Evolutionary conservation across 2,329 filamentous ascomycete genomes (phyloP), one percentile per base, ranked within the genome.

Genomic region (Bipolaris zeicola): DNA sequence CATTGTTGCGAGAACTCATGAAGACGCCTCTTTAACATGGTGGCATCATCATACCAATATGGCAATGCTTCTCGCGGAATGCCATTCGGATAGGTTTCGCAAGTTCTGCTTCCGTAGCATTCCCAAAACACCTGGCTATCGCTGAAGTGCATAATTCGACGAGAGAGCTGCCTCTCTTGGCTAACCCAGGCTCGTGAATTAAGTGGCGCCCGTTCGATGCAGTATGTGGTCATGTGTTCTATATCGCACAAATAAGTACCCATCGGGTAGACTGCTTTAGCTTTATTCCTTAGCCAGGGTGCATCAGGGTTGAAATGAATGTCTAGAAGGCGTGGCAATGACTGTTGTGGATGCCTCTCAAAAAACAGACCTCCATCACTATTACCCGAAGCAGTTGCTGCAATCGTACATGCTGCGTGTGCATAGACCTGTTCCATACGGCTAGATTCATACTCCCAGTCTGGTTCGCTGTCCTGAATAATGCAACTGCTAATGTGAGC

Each of bases 151-250:
- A 41, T 11, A 10, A 13, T 6, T 41, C 38, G 16, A 2, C 16
- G 8, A 3, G 38, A 41, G 1, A 41, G 8, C 5, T 41, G 38
- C 7, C 38, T 20, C 6, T 41, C 38, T 11, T 41, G 38, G 14
- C 22, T 20, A 1, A 39, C 46, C 46, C 46, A 49, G 18, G 46
- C 46, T 39, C 26, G 28, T 24, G 2, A 18, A 24, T 41, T 41
- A 1, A 49, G n/a, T 5, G 46, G 46, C 2, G 46, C 34, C 6
- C 2, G 6, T 13, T 49, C 46, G n/a, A 49, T 20, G 10, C 22
- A 38, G 3, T 2, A 0, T n/a, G 13, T 1, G n/a, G n/a, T 24
- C 3, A 49, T 3, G 2, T 3, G 1, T 2, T 10, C 1, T n/a
- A 10, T 1, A 3, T 33, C 47, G 16, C 24, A 50, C 1, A 31